Evolutionary conservation across 2,329 filamentous ascomycete species (phyloP), one percentile per base, ranked within the genome.

Genomic region (Hypocreales sp.): DNA sequence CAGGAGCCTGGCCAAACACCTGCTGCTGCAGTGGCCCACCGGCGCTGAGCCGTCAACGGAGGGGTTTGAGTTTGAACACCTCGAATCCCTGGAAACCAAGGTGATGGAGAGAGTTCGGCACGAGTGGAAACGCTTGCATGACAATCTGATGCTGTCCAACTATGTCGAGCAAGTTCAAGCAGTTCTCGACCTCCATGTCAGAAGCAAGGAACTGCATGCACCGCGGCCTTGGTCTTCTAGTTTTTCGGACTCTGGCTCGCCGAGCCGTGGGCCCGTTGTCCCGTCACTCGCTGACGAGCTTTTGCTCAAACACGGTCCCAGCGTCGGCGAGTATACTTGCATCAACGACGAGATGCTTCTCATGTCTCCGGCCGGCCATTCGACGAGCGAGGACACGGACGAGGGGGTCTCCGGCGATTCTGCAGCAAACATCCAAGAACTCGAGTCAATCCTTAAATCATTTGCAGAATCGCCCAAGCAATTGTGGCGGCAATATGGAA

Each of bases 401-500:
- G n/a, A n/a, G n/a, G n/a, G n/a, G n/a, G n/a, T n/a, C n/a, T n/a
- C n/a, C n/a, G n/a, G n/a, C n/a, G n/a, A n/a, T n/a, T n/a, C n/a
- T n/a, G n/a, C n/a, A n/a, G n/a, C n/a, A n/a, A n/a, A n/a, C n/a
- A n/a, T n/a, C n/a, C n/a, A n/a, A n/a, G n/a, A n/a, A n/a, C n/a
- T n/a, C n/a, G n/a, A n/a, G n/a, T n/a, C n/a, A n/a, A n/a, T 24
- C 5, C 12, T 29, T 13, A 19, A 29, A 8, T 14, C 9, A 5
- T 40, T 41, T 10, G 8, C 15, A 8, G 8, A 20, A 2, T 39
- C 35, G 2, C 6, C 28, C 0, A 26, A 30, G 2, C 1, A 9
- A 3, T 33, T 34, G 1, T 28, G 38, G n/a, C 27, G 25, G 12
- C 28, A 28, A 15, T 44, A 43, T n/a, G 27, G 40, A 2, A 16